These are phyloP conservation scores for Claviceps cyperi DNA, from an alignment of 2,329 filamentous ascomycete genomes.

Conservation along the genomic window DNA sequence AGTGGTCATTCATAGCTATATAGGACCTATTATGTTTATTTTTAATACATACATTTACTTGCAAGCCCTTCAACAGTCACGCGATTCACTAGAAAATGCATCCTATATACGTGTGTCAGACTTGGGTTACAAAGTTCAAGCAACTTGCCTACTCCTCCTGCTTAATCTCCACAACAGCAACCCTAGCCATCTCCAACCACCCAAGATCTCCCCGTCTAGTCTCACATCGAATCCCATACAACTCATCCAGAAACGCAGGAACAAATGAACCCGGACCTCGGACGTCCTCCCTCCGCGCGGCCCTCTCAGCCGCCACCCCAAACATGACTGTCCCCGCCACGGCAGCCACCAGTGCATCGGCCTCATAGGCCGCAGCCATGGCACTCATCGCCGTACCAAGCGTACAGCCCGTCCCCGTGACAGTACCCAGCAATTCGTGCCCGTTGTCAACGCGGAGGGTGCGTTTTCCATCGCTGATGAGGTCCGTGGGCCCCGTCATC, in stretches of 20 bases:
- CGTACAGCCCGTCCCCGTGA: constrained; percentile 75
- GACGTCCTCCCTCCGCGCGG: constrained; percentile 50
- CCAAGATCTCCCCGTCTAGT: constrained; percentile 30
- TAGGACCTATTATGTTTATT: no score
- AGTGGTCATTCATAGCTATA: no score
- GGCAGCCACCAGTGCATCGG: constrained; percentile 56
- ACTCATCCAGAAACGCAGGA: constrained; percentile 66
- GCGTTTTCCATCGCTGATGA: constrained; percentile 58
- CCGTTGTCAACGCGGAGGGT: constrained; percentile 64
- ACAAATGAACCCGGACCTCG: constrained; percentile 77
- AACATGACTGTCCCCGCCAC: constrained; percentile 63
- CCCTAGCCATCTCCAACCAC: constrained; percentile 39
- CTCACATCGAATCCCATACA: constrained; percentile 35
- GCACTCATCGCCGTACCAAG: constrained; percentile 71
- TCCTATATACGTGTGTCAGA: no score
- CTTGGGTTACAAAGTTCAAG: no score
- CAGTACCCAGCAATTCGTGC: constrained; percentile 50
- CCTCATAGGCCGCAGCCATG: constrained; percentile 47
- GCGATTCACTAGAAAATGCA: no score
- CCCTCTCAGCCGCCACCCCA: constrained; percentile 56
- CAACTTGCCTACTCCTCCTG: constrained; percentile 1
- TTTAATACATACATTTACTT: no score
- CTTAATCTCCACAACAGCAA: constrained; percentile 24
- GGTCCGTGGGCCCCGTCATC: constrained; percentile 68
- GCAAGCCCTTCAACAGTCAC: no score